phyloP scores from a whole-genome alignment of 2,329 filamentous ascomycete species.

The Passalora sequoiae region DNA sequence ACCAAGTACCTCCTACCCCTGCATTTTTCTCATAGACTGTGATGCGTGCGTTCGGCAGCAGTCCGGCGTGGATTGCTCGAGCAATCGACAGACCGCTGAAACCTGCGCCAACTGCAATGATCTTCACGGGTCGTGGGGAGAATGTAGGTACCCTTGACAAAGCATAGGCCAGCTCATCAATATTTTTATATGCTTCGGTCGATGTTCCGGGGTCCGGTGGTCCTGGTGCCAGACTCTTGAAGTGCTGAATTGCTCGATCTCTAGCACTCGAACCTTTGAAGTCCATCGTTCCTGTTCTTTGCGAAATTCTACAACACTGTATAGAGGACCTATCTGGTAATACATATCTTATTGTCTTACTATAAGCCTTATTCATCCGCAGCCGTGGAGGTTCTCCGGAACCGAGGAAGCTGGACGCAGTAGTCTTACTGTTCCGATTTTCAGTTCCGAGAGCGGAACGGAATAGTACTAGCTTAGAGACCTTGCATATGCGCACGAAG shows the following conservation, averaged over 20 bases:
- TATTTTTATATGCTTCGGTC: background rate
- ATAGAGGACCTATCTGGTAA: background rate
- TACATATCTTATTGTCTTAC: background rate
- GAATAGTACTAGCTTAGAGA: too few species aligned
- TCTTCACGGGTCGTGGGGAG: background rate
- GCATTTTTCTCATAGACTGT: background rate
- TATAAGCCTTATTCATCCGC: too few species aligned
- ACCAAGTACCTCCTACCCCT: conserved; percentile 1
- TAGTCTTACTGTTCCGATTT: too few species aligned
- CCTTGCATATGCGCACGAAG: background rate
- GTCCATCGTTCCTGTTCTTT: background rate
- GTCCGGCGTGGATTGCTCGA: background rate
- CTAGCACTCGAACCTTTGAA: background rate
- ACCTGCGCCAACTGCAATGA: conserved; percentile 1
- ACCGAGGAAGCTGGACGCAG: too few species aligned
- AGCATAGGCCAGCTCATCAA: background rate
- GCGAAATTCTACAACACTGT: background rate
- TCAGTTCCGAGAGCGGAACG: too few species aligned
- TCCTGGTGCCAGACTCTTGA: background rate
- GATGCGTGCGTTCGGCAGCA: background rate
- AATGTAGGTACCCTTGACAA: background rate
- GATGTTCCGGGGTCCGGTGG: background rate
- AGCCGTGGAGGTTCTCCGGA: too few species aligned
- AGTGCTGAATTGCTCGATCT: background rate
- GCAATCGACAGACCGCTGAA: background rate